Evolutionary conservation across 805 yeast species (phyloP).

Genomic region (Candida xiaguanensis): DNA sequence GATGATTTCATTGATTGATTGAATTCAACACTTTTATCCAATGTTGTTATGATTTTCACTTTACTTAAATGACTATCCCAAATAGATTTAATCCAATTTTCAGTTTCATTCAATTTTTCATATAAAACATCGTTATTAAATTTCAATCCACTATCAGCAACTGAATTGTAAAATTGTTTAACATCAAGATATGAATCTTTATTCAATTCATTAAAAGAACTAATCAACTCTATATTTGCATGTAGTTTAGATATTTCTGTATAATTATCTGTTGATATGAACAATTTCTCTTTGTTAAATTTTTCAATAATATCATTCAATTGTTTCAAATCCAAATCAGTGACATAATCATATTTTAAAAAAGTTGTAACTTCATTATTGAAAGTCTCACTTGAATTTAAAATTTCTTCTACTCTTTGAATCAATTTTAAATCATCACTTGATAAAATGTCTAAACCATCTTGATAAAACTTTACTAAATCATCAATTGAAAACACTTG

Average conservation of each 20-base stretch:
- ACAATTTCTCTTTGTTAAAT: constrained; percentile 20
- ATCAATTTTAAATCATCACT: constrained; percentile 32
- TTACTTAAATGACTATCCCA: constrained; percentile 14
- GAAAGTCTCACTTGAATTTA: constrained; percentile 23
- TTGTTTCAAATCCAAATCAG: constrained; percentile 10
- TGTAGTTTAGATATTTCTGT: constrained; percentile 27
- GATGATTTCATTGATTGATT: constrained; percentile 18
- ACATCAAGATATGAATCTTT: constrained; percentile 18
- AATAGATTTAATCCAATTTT: constrained; percentile 20
- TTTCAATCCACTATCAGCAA: constrained; percentile 19
- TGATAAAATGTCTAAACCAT: constrained; percentile 27
- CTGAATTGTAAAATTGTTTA: constrained; percentile 19
- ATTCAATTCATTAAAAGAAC: constrained; percentile 11
- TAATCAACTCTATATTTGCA: constrained; percentile 16
- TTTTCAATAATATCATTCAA: constrained; percentile 21
- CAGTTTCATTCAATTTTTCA: constrained; percentile 15
- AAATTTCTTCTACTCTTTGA: constrained; percentile 18
- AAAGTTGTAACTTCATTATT: constrained; percentile 16
- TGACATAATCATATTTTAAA: constrained; percentile 15
- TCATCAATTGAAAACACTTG: constrained; percentile 30
- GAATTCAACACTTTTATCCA: constrained; percentile 13
- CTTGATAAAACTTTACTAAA: constrained; percentile 22
- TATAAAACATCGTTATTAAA: constrained; percentile 15
- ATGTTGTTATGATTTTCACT: constrained; percentile 16
- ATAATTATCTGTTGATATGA: constrained; percentile 19